phyloP scores from a whole-genome alignment of 495 filamentous ascomycete species.

The Aspergillus affinis region DNA sequence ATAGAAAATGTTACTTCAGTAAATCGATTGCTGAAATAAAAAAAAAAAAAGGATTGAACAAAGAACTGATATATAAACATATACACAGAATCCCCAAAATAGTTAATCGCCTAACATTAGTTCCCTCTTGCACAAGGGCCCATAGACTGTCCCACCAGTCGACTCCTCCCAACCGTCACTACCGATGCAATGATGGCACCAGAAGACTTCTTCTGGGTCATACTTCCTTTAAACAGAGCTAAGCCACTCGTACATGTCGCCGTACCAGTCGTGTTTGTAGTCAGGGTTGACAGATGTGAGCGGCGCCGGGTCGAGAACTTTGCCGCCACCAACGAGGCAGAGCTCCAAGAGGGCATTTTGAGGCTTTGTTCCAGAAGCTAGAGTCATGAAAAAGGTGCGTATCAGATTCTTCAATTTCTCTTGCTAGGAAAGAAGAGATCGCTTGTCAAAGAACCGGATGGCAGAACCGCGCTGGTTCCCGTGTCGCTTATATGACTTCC shows the following conservation, averaged over 20 bases:
- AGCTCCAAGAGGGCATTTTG: constrained; percentile 18
- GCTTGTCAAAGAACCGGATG: constrained; percentile 34
- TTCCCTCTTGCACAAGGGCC: constrained; percentile 13
- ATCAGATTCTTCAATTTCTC: constrained; percentile 23
- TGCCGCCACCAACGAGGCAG: constrained; percentile 37
- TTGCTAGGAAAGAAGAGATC: constrained; percentile 17
- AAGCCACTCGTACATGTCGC: constrained; percentile 34
- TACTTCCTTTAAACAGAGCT: constrained; percentile 45
- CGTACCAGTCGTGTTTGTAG: constrained; percentile 14
- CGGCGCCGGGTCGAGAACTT: constrained; percentile 24
- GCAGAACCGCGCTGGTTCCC: constrained; percentile 21
- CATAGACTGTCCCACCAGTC: constrained; percentile 6
- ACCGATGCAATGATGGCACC: constrained; percentile 45
- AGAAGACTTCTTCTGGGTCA: constrained; percentile 52
- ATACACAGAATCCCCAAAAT: too few relatives aligned
- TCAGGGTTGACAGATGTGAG: constrained; percentile 26
- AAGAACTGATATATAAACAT: too few relatives aligned
- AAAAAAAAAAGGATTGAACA: too few relatives aligned
- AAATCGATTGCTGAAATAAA: too few relatives aligned
- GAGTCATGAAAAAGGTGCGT: constrained; percentile 14
- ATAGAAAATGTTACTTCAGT: too few relatives aligned
- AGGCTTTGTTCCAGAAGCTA: constrained; percentile 16
- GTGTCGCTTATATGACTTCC: constrained; percentile 12
- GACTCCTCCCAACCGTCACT: constrained; percentile 43
- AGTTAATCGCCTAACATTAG: neutral